Evolutionary conservation across 805 yeast genomes (phyloP), one percentile per base, ranked within the genome.

Genomic region (Schwanniomyces sp.): DNA sequence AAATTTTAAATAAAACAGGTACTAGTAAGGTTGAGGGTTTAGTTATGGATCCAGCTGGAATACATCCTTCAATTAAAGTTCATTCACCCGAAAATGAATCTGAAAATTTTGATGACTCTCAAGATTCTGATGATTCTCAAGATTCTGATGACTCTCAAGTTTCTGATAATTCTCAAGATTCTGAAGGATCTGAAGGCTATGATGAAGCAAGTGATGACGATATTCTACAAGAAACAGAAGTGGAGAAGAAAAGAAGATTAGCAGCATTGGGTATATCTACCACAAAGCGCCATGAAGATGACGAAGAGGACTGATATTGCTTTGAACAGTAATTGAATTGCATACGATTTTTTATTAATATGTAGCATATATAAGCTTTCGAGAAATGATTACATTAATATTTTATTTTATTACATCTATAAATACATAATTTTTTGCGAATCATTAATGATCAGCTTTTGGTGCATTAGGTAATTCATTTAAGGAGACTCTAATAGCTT

Each of bases 401-500:
- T 21, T 25, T 21, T 11, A 41, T 38, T 38, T 26, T 11, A 24
- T 38, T 38, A 21, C 5, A n/a, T 26, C 27, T 38, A 24, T 38
- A 38, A 38, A 24, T 24, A 38, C 8, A 18, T 12, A 21, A 4
- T 36, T 11, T 24, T 7, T 24, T 38, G 5, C 30, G 12, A 27
- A 7, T 10, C 9, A 28, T 52, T 76, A 79, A 50, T 70, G 80
- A 37, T 57, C 70, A 41, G 74, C 61, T 55, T 75, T 78, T 53
- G 72, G 72, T 49, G 74, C 85, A 49, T 64, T 78, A 63, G 86
- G 85, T 62, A 84, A 74, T 47, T 68, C 64, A 43, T 62, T 64
- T 59, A 90, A 76, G 14, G 88, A 75, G 55, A 75, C 59, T 66
- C 77, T 76, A 58, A 92, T 91, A 41, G 86, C 76, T 11, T 80